Base-by-base conservation (phyloP, 768 basidiomycete species). In the Macrolepiota albuminosa region DNA sequence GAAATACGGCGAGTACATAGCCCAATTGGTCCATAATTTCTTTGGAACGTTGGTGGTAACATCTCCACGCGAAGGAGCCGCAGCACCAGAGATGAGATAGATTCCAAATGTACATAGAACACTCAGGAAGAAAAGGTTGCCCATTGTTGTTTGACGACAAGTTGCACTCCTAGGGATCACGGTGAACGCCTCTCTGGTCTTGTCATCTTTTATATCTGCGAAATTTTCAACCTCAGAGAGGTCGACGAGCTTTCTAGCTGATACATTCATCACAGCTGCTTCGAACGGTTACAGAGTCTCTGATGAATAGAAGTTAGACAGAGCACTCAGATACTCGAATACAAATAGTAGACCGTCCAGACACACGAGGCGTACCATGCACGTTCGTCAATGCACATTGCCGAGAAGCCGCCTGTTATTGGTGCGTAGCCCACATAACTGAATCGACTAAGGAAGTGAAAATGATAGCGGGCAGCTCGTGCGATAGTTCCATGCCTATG, bases 1-100 rank as follows among this genome's bases (percentile, higher is more conserved):
- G 58, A 76, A 79, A 68, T 81, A 88, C 0, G 88, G 88, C 33
- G 86, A 78, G 64, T 87, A 87, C 42, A 82, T 76, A 11, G 78
- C 84, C 87, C 86, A 88, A 1, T 76, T 70, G 33, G 67, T 66
- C 31, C 68, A 65, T n/a, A 64, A 33, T 39, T 61, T 49, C 34
- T 63, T 61, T 16, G 56, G 59, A 8, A 54, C 53, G 46, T 47
- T 33, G 9, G 59, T 59, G 7, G 60, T 61, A 10, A 61, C 52
- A 57, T 61, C 60, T n/a, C 50, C 43, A 33, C 21, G 21, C n/a
- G 49, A 43, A 5, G 58, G 24, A 26, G n/a, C 40, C 24, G 33
- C 50, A 21, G 43, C 31, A 26, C 46, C 54, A 4, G 51, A 24
- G 14, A 56, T 16, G 11, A 47, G 21, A 40, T 64, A 60, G 36